These are phyloP conservation scores for Coemansia sp. DNA, from an alignment of 192 early-diverging fungal species.

Conservation along the genomic window DNA sequence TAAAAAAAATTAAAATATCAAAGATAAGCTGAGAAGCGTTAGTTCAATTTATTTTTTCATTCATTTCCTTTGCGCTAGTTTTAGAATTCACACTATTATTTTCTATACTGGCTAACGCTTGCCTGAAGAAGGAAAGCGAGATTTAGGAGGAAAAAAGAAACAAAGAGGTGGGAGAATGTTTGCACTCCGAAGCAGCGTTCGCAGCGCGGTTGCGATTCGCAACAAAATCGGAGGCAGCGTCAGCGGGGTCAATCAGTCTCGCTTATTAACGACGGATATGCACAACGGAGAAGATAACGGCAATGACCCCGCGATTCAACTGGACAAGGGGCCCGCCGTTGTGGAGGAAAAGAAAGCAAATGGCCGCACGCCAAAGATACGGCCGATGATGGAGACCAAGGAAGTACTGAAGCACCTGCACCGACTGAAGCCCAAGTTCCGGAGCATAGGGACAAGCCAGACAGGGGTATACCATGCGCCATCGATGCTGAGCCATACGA, in stretches of 20 bases:
- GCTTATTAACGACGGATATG: too few relatives aligned
- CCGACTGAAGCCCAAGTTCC: slow-evolving; percentile 16
- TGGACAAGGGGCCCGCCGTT: neutral
- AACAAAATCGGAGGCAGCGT: neutral
- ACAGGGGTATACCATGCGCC: neutral
- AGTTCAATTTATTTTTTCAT: too few relatives aligned
- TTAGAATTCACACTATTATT: too few relatives aligned
- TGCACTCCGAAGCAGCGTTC: slow-evolving; percentile 10
- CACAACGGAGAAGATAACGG: too few relatives aligned
- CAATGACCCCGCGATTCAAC: neutral
- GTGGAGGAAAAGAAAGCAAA: too few relatives aligned
- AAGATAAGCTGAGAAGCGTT: too few relatives aligned
- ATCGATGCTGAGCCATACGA: slow-evolving; percentile 8
- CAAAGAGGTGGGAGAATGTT: neutral
- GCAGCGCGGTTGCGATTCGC: neutral
- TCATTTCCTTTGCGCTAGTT: too few relatives aligned
- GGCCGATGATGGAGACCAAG: neutral
- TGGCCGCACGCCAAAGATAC: neutral
- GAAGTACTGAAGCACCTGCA: slow-evolving; percentile 14
- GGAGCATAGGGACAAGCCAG: slow-evolving; percentile 12
- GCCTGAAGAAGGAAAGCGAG: too few relatives aligned
- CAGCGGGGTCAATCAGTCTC: neutral
- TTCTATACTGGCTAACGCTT: too few relatives aligned
- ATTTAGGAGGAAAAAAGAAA: neutral
- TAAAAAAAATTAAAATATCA: too few relatives aligned